These are phyloP conservation scores for Fusarium lyarnte DNA, from an alignment of 2,329 filamentous ascomycete genomes.

Conservation along the genomic window DNA sequence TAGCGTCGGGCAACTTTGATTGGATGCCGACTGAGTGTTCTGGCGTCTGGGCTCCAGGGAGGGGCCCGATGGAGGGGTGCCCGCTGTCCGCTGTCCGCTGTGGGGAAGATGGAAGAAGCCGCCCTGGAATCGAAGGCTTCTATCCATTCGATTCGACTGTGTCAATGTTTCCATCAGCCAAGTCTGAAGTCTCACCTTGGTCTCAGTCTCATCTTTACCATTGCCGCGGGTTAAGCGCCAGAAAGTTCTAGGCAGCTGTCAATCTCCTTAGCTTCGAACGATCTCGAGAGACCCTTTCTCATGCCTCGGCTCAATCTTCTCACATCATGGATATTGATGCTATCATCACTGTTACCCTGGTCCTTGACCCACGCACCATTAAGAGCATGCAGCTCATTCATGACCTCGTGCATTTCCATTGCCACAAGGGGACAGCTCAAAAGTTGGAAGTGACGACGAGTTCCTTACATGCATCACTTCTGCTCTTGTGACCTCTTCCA, in stretches of 20 bases:
- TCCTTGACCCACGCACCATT: constrained; percentile 19
- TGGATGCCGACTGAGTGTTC: constrained; percentile 24
- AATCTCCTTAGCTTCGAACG: constrained; percentile 15
- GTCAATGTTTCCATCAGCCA: not conserved
- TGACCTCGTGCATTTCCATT: constrained; percentile 6
- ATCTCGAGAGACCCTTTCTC: not conserved
- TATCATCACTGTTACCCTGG: constrained; percentile 2
- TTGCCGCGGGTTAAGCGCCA: constrained; percentile 36
- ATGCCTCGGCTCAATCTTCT: not conserved
- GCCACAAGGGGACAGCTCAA: not conserved
- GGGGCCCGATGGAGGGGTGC: not conserved
- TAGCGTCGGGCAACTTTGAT: constrained; percentile 20
- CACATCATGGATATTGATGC: not conserved
- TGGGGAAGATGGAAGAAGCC: constrained; percentile 18
- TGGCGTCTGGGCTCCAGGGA: constrained; percentile 21
- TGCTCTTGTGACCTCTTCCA: not conserved
- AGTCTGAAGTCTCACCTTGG: not conserved
- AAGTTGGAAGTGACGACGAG: not conserved
- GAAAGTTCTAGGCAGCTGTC: constrained; percentile 29
- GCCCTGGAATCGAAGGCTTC: constrained; percentile 15
- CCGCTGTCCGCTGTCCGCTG: constrained; percentile 23
- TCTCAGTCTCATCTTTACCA: constrained; percentile 6
- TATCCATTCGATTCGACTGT: not conserved
- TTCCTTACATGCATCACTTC: not conserved
- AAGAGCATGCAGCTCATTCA: constrained; percentile 32